Base-by-base conservation (phyloP, 2,329 filamentous ascomycete species). In the Nectriaceae sp. region DNA sequence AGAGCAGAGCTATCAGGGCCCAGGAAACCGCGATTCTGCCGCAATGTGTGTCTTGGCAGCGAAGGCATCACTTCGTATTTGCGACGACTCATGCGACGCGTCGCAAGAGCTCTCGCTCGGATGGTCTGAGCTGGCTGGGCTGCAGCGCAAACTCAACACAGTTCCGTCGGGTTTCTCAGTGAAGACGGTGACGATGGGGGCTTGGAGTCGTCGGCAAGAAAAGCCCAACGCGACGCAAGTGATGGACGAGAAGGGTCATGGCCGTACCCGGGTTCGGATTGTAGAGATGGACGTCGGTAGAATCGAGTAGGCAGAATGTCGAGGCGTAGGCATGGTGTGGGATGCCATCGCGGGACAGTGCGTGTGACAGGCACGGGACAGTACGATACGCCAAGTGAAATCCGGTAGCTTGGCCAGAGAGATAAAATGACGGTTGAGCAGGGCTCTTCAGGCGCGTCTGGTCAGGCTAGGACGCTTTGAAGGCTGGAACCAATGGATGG, bases 1-100 rank as follows among this genome's bases (percentile, higher is more conserved):
- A 80, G 63, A n/a, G 74, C 76, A 52, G 75, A 77, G 63, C 74
- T 78, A 59, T 79, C 74, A 33, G 68, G 67, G 52, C 76, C 77
- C 39, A 79, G 65, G 52, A 77, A 79, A 35, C 77, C 77, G 49
- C 76, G 74, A 51, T 79, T 80, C 40, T 66, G 68, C 49, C 62
- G 64, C 49, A 64, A 49, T 15, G 60, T 54, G 44, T 62, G 53
- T 43, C 50, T 56, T 39, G 63, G 59, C 46, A 66, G 59, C 41
- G 61, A 53, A 48, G 61, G 56, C 67, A 70, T 70, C 49, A 52
- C 46, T 54, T 8, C 26, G n/a, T n/a, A n/a, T 31, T 15, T 49
- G 53, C 42, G 50, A 54, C 42, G 53, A 21, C 44, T 36, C 44
- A 44, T 50, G 50, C 47, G 54, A 51, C 54, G 53, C 50, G 59